Percentiles rank a stretch among this genome's conserved stretches.
Conservation (phyloP, 2,329 filamentous ascomycete species). For the Epichloe scottii region DNA sequence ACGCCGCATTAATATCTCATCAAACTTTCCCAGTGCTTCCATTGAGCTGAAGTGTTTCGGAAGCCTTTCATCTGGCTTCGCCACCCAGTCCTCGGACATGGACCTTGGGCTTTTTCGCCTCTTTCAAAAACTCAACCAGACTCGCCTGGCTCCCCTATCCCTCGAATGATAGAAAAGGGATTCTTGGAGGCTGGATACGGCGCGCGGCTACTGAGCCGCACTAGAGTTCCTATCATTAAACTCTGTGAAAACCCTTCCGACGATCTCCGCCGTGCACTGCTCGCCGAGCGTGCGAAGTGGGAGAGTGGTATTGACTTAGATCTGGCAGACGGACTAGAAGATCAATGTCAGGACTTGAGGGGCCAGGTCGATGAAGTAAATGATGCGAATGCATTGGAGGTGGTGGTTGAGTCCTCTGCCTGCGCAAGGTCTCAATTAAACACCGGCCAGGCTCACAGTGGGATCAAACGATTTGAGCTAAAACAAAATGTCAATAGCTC, state of each 20-base stretch:
- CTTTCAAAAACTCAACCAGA: constrained; percentile 42
- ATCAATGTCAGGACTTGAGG: constrained; percentile 13
- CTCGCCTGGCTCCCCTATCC: constrained; percentile 48
- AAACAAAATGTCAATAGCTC: constrained; percentile 30
- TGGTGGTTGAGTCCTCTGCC: constrained; percentile 5
- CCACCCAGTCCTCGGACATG: constrained; percentile 80
- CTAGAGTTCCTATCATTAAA: constrained; percentile 78
- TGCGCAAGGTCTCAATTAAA: constrained; percentile 3
- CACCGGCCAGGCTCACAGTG: constrained; percentile 3
- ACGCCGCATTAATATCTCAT: constrained; percentile 21
- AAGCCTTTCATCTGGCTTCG: constrained; percentile 74
- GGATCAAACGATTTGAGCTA: constrained; percentile 19
- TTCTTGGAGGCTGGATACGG: constrained; percentile 62
- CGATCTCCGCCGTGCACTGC: constrained; percentile 46
- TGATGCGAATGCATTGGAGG: background rate
- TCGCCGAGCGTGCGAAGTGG: constrained; percentile 58
- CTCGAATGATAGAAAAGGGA: constrained; percentile 61
- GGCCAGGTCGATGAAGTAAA: constrained; percentile 10
- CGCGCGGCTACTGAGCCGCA: constrained; percentile 63
- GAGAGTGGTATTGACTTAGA: constrained; percentile 40
- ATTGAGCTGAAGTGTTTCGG: constrained; percentile 70
- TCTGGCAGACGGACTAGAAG: constrained; percentile 22
- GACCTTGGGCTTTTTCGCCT: constrained; percentile 67
- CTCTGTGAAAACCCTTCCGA: constrained; percentile 60
- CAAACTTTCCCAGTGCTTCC: constrained; percentile 37